Evolutionary conservation across 208 protist genomes (phyloP).

Genomic region (Leishmania aethiopica): DNA sequence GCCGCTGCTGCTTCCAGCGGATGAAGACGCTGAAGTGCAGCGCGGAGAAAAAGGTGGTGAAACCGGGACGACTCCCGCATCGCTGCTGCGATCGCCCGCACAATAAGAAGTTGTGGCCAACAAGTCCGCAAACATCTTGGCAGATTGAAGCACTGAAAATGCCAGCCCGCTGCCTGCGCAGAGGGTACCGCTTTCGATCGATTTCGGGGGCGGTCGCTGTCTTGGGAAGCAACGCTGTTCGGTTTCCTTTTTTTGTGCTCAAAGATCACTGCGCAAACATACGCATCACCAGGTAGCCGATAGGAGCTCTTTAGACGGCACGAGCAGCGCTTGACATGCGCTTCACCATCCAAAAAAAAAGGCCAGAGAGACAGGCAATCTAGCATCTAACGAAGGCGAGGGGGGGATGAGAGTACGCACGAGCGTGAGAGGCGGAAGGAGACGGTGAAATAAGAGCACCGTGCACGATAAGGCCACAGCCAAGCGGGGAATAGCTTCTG

Average conservation of each 20-base stretch:
- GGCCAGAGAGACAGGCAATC: neutral
- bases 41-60: neutral
- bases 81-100: constrained; percentile 2
- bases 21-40: neutral
- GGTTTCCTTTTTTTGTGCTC: neutral
- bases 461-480: neutral
- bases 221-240: neutral
- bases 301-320: neutral
- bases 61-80: neutral
- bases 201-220: neutral
- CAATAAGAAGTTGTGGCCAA: constrained; percentile 11
- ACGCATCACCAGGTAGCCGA: neutral
- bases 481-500: neutral
- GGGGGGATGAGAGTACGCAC: neutral
- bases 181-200: neutral
- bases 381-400: neutral
- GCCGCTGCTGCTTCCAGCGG: neutral
- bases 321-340: neutral
- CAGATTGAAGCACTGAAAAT: neutral
- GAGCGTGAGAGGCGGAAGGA: neutral
- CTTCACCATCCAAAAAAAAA: neutral
- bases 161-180: neutral
- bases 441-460: neutral
- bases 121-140: constrained; percentile 22
- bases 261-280: neutral